Conservation (phyloP, 2,329 filamentous ascomycete species). For the Colletotrichum falcatum region DNA sequence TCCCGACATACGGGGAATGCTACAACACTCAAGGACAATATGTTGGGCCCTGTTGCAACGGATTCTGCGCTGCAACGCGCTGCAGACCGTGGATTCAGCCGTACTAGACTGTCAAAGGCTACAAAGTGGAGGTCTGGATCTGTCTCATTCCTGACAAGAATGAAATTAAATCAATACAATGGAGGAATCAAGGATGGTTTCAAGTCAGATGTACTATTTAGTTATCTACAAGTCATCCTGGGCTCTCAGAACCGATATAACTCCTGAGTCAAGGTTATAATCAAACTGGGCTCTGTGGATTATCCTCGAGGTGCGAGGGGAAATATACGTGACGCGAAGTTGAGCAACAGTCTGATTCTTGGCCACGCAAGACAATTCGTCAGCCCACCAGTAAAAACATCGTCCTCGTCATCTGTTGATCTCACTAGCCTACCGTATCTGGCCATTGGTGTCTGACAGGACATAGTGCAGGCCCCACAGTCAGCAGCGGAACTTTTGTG, state of each 20-base stretch:
- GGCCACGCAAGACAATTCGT: neutral
- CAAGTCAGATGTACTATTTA: accelerated
- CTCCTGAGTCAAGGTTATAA: neutral
- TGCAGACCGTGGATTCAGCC: conserved; percentile 54
- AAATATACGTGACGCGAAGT: no score
- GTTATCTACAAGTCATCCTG: neutral
- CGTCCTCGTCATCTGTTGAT: neutral
- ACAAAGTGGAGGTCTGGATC: accelerated
- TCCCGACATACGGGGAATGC: conserved; percentile 55
- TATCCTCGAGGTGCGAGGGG: neutral
- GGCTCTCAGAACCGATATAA: no score
- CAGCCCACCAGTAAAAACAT: neutral
- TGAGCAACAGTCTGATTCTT: no score
- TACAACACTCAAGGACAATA: conserved; percentile 51
- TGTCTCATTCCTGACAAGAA: accelerated
- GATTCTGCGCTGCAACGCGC: conserved; percentile 56
- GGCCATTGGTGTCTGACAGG: neutral
- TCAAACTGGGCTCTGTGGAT: neutral
- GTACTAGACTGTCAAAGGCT: neutral
- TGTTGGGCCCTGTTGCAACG: conserved; percentile 57
- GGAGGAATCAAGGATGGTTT: no score
- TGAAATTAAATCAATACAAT: no score
- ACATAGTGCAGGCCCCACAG: neutral
- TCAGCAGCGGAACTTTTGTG: neutral
- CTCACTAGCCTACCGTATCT: no score